These are phyloP conservation scores for Termitomyces sp. DNA, from an alignment of 768 basidiomycete species.

Conservation along the genomic window DNA sequence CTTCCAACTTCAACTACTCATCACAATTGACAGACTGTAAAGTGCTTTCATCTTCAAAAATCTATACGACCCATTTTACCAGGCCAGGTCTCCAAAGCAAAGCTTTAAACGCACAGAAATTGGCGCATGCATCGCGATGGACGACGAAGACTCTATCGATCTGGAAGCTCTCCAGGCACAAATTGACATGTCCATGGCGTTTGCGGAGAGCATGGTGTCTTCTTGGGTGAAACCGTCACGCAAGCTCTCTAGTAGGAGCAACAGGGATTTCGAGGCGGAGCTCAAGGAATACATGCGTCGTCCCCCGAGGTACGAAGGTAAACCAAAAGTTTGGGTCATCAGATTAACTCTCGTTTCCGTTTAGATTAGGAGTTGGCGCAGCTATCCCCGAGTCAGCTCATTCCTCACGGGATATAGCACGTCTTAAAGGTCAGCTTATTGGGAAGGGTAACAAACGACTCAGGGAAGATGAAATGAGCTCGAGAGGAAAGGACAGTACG, in stretches of 20 bases:
- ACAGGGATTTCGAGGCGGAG: slow-evolving; percentile 41
- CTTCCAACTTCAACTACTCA: background rate
- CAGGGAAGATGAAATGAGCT: slow-evolving; percentile 32
- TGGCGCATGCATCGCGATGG: slow-evolving; percentile 12
- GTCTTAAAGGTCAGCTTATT: slow-evolving; percentile 54
- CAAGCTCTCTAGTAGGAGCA: slow-evolving; percentile 30
- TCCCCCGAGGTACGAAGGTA: slow-evolving; percentile 54
- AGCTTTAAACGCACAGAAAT: background rate
- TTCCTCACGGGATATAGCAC: slow-evolving; percentile 48
- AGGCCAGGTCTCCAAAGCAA: background rate
- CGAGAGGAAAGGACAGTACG: slow-evolving; percentile 15
- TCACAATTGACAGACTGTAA: background rate
- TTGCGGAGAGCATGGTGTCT: slow-evolving; percentile 64
- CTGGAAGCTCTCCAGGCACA: slow-evolving; percentile 72
- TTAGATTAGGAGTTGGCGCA: slow-evolving; percentile 74
- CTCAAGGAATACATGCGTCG: slow-evolving; percentile 62
- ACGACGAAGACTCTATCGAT: slow-evolving; percentile 55
- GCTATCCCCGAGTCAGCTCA: slow-evolving; percentile 42
- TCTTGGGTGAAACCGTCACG: slow-evolving; percentile 67
- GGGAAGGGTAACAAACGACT: slow-evolving; percentile 43
- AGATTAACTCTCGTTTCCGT: slow-evolving; percentile 1
- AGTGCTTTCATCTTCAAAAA: background rate
- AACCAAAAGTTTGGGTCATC: slow-evolving; percentile 5
- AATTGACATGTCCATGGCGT: slow-evolving; percentile 75
- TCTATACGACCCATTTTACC: background rate